phyloP scores from a whole-genome alignment of 805 yeast species.

The Candida sphagnicola region DNA sequence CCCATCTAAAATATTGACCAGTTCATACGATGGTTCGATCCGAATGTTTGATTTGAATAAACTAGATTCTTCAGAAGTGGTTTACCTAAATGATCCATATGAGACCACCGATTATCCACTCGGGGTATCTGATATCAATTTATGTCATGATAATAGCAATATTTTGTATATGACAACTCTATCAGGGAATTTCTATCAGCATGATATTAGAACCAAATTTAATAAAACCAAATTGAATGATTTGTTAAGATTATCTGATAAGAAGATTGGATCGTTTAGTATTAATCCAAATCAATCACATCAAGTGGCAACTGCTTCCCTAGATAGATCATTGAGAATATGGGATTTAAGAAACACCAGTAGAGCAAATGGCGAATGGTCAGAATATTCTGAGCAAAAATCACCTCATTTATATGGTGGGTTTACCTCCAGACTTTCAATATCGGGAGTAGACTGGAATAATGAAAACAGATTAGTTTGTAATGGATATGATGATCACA shows the following conservation, averaged over 20 bases:
- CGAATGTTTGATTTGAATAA: conserved; percentile 65
- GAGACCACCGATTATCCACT: conserved; percentile 35
- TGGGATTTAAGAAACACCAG: conserved; percentile 77
- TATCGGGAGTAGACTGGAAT: conserved; percentile 85
- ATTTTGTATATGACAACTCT: conserved; percentile 71
- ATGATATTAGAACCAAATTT: conserved; percentile 58
- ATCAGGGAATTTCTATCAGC: conserved; percentile 71
- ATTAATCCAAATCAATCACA: conserved; percentile 64
- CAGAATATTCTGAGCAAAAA: conserved; percentile 45
- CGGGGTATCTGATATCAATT: conserved; percentile 75
- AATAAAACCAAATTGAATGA: conserved; percentile 17
- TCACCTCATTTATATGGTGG: conserved; percentile 55
- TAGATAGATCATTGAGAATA: conserved; percentile 77
- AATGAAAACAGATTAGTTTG: conserved; percentile 67
- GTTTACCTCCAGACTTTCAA: conserved; percentile 71
- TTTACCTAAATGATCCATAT: conserved; percentile 45
- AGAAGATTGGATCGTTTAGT: conserved; percentile 87
- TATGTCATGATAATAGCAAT: conserved; percentile 46
- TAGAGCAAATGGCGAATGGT: conserved; percentile 45
- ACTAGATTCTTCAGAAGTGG: conserved; percentile 51
- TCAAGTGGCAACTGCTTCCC: conserved; percentile 81
- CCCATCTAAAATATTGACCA: conserved; percentile 56
- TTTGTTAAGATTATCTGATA: conserved; percentile 70
- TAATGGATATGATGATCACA: conserved; percentile 89
- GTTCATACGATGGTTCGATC: conserved; percentile 87